A percentile compares a stretch with the other conserved stretches of the same genome.
phyloP scores from a whole-genome alignment of 1,284 basidiomycete species.

The Boletellus dicymbophilus region DNA sequence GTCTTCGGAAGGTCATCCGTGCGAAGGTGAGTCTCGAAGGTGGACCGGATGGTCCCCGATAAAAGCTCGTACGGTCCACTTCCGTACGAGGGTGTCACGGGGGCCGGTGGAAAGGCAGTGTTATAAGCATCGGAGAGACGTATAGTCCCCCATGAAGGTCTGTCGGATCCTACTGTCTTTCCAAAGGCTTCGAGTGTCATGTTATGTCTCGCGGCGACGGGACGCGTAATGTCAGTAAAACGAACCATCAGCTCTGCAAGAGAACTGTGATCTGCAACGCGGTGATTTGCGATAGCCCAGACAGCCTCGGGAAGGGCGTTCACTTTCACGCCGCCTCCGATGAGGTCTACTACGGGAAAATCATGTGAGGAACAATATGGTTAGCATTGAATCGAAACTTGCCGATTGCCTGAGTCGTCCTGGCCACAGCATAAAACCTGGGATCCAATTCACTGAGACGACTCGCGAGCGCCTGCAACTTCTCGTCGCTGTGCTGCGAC shows the following conservation, averaged over 20 bases:
- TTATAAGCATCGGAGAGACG: constrained; percentile 39
- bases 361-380: neutral
- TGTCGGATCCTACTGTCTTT: constrained; percentile 22
- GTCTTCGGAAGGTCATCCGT: constrained; percentile 21
- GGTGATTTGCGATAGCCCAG: constrained; percentile 42
- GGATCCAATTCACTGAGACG: constrained; percentile 31
- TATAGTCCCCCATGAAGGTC: constrained; percentile 23
- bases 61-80: constrained; percentile 46
- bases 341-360: constrained; percentile 32
- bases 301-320: constrained; percentile 46
- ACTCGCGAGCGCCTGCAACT: constrained; percentile 30
- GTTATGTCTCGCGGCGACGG: constrained; percentile 38
- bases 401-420: constrained; percentile 55
- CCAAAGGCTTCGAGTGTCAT: constrained; percentile 47
- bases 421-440: constrained; percentile 25
- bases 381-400: neutral
- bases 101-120: constrained; percentile 48
- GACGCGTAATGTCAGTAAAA: constrained; percentile 34
- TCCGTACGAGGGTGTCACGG: constrained; percentile 45
- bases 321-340: constrained; percentile 48
- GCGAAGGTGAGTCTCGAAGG: constrained; percentile 27
- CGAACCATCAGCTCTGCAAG: constrained; percentile 35
- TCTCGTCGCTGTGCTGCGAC: constrained; percentile 30
- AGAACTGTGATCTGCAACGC: constrained; percentile 41
- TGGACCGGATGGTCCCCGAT: constrained; percentile 48